Evolutionary conservation across 345 rosid species (phyloP).

Genomic region (Pistacia atlantica): DNA sequence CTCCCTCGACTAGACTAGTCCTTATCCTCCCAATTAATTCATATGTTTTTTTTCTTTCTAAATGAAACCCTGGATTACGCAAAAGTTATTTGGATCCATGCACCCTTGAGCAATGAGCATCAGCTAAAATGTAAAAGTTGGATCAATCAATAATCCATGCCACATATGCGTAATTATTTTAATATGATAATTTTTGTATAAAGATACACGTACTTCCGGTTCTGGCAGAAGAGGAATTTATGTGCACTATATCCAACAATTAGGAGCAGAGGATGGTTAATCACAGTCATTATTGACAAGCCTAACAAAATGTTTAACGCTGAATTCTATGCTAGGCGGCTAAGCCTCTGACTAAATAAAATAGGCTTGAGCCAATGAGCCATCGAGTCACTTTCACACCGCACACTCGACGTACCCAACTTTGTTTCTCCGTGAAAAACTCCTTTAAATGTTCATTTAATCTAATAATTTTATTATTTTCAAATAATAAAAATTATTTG

Average conservation of each 20-base stretch:
- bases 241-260: not conserved
- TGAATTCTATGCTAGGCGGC: conserved; percentile 11
- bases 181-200: no score
- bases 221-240: not conserved
- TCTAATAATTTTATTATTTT: not conserved
- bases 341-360: not conserved
- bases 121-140: no score
- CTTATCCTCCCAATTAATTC: not conserved
- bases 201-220: no score
- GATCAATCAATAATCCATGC: no score
- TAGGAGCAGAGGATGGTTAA: not conserved
- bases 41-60: no score
- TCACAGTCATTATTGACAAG: not conserved
- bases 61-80: no score
- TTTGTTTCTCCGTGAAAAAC: conserved; percentile 25
- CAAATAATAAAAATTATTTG: conserved; percentile 27
- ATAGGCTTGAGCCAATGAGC: conserved; percentile 26
- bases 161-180: no score
- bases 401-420: conserved; percentile 28
- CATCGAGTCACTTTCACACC: conserved; percentile 25
- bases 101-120: no score
- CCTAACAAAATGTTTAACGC: not conserved
- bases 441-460: not conserved
- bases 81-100: no score
- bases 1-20: not conserved